These are phyloP conservation scores for Venturia pyrina DNA, from an alignment of 2,329 filamentous ascomycete genomes.

Conservation along the genomic window DNA sequence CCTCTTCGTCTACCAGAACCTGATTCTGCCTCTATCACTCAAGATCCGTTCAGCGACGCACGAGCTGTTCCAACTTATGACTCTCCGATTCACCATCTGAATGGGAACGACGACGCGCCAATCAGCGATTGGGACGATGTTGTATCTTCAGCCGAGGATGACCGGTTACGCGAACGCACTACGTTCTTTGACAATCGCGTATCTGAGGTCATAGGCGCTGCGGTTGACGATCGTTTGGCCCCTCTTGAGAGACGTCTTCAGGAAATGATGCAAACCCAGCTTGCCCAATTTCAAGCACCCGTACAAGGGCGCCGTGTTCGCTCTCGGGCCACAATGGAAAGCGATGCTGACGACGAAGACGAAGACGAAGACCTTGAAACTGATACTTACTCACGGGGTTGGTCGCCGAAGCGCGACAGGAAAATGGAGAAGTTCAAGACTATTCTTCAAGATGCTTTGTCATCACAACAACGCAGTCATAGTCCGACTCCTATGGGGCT, in stretches of 20 bases:
- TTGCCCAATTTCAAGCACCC: not conserved
- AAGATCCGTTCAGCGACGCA: constrained; percentile 53
- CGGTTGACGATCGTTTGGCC: constrained; percentile 65
- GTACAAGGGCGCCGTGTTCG: constrained; percentile 51
- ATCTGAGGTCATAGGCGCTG: constrained; percentile 69
- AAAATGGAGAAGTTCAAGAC: constrained; percentile 67
- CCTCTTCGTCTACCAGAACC: constrained; percentile 18
- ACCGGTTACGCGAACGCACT: constrained; percentile 70
- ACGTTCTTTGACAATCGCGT: constrained; percentile 88
- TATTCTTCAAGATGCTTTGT: constrained; percentile 52
- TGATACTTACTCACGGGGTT: constrained; percentile 48
- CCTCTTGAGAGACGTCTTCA: constrained; percentile 74
- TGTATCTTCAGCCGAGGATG: constrained; percentile 71
- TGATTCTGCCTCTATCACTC: constrained; percentile 28
- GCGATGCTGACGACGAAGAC: constrained; percentile 91
- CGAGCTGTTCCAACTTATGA: constrained; percentile 46
- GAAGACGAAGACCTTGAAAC: constrained; percentile 65
- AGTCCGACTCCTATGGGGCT: not conserved
- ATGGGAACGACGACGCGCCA: constrained; percentile 52
- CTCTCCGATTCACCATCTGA: constrained; percentile 52
- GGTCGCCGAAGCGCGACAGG: constrained; percentile 69
- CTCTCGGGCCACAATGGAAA: constrained; percentile 57
- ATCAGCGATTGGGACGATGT: constrained; percentile 89
- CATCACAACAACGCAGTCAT: constrained; percentile 25
- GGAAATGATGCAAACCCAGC: constrained; percentile 40